These are phyloP conservation scores for Quillaja saponaria DNA, from an alignment of 306 rosid species.

Conservation along the genomic window DNA sequence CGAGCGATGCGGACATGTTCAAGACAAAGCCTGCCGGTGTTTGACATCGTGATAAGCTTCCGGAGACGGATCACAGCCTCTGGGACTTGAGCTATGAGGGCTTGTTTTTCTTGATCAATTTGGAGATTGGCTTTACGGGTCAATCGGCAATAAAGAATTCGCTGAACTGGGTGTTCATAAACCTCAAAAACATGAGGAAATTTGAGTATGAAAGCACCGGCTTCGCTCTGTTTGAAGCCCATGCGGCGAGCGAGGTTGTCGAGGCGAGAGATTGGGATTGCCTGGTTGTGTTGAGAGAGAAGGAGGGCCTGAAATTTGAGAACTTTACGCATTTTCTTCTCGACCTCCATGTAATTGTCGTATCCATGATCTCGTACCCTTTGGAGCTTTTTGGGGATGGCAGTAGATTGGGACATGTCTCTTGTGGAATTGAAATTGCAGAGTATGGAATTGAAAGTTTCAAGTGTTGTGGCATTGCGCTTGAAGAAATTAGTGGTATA, in stretches of 20 bases:
- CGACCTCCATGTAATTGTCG: constrained; percentile 89
- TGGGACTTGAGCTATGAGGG: constrained; percentile 50
- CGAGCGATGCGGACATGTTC: constrained; percentile 86
- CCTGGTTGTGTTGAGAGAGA: constrained; percentile 54
- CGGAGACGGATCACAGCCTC: constrained; percentile 71
- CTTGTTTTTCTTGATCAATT: constrained; percentile 63
- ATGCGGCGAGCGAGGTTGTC: constrained; percentile 70
- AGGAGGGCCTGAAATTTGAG: constrained; percentile 68
- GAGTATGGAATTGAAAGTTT: constrained; percentile 27
- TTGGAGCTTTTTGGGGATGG: constrained; percentile 66
- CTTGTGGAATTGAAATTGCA: constrained; percentile 30
- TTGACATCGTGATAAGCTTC: constrained; percentile 82
- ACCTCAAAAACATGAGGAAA: constrained; percentile 84
- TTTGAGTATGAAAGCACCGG: constrained; percentile 69
- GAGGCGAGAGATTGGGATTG: constrained; percentile 70
- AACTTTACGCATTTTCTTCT: constrained; percentile 78
- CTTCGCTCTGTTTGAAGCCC: constrained; percentile 66
- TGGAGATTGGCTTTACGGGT: constrained; percentile 76
- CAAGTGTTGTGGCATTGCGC: constrained; percentile 21
- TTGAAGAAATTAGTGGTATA: constrained; percentile 34
- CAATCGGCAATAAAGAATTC: constrained; percentile 70
- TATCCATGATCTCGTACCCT: constrained; percentile 85
- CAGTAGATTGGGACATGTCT: constrained; percentile 67
- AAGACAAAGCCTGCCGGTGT: constrained; percentile 58
- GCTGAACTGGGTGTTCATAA: constrained; percentile 87